Conservation (phyloP, 352 stramenopile species). For the Globisporangium okanoganense region DNA sequence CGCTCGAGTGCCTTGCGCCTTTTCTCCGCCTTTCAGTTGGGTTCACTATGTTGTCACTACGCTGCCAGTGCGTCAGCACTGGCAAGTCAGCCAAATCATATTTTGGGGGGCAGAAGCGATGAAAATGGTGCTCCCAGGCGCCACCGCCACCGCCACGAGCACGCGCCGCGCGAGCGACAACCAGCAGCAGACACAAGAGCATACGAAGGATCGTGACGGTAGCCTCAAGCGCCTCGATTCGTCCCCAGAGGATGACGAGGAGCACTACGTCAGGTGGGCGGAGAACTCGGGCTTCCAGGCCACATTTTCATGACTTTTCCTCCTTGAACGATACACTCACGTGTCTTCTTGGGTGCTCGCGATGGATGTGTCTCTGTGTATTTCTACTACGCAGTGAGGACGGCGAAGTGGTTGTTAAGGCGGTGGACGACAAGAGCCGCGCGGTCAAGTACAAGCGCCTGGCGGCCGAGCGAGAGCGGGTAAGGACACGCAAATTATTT, state of each 20-base stretch:
- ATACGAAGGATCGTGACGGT: background rate
- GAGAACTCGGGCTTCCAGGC: background rate
- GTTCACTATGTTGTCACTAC: background rate
- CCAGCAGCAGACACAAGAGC: background rate
- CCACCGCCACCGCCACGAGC: background rate
- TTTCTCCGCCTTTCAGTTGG: conserved; percentile 1
- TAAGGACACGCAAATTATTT: conserved; percentile 13
- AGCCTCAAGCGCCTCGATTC: conserved; percentile 31
- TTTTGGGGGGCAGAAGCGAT: background rate
- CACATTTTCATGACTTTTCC: conserved; percentile 1
- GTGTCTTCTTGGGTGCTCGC: background rate
- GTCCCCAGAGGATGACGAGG: conserved; percentile 42
- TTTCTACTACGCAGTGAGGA: conserved; percentile 37
- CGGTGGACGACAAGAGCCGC: conserved; percentile 48
- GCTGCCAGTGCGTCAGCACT: background rate
- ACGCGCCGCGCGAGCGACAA: background rate
- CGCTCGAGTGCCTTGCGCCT: no score
- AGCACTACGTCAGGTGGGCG: conserved; percentile 61
- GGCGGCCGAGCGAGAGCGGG: conserved; percentile 48
- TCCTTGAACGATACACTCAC: background rate
- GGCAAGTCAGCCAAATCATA: conserved; percentile 1
- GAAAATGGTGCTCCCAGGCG: conserved; percentile 1
- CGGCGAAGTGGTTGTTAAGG: conserved; percentile 37
- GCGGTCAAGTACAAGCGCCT: conserved; percentile 38
- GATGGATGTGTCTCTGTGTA: background rate